phyloP scores from a whole-genome alignment of 2,329 filamentous ascomycete species.

The Xylariaceae sp. region DNA sequence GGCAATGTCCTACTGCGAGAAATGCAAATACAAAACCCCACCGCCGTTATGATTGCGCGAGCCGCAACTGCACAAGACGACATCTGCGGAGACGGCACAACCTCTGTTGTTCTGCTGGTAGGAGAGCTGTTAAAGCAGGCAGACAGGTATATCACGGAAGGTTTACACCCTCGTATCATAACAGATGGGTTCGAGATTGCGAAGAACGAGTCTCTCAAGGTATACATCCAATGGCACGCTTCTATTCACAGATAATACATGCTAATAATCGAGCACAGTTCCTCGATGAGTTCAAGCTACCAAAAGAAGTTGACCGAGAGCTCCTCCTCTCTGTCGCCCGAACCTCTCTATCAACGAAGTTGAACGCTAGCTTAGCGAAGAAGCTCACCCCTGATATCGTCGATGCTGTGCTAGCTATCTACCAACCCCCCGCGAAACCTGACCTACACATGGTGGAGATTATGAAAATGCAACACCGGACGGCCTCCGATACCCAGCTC shows the following conservation, averaged over 20 bases:
- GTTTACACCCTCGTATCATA: conserved; percentile 94
- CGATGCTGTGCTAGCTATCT: conserved; percentile 93
- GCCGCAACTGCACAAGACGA: conserved; percentile 98
- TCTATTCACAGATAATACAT: too few species aligned
- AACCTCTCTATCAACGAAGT: conserved; percentile 93
- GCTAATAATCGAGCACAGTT: conserved; percentile 64
- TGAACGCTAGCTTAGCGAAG: conserved; percentile 86
- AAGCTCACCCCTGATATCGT: conserved; percentile 95
- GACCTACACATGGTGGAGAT: conserved; percentile 99
- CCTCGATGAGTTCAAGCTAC: conserved; percentile 90
- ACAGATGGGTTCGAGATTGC: conserved; percentile 98
- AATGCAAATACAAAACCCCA: conserved; percentile 98
- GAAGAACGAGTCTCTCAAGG: conserved; percentile 89
- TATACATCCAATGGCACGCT: conserved; percentile 46
- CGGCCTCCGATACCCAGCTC: conserved; percentile 92
- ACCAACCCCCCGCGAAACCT: conserved; percentile 86
- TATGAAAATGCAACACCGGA: conserved; percentile 99
- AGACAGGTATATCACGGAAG: conserved; percentile 93
- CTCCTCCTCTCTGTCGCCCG: conserved; percentile 90
- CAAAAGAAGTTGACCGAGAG: conserved; percentile 88
- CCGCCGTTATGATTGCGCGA: conserved; percentile 81
- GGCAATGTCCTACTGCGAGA: conserved; percentile 83
- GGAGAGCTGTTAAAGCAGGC: conserved; percentile 98
- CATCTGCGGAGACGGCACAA: conserved; percentile 97
- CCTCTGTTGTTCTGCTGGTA: conserved; percentile 91